Evolutionary conservation across 2,329 filamentous ascomycete genomes (phyloP).

Genomic region (Penicillium sp.): DNA sequence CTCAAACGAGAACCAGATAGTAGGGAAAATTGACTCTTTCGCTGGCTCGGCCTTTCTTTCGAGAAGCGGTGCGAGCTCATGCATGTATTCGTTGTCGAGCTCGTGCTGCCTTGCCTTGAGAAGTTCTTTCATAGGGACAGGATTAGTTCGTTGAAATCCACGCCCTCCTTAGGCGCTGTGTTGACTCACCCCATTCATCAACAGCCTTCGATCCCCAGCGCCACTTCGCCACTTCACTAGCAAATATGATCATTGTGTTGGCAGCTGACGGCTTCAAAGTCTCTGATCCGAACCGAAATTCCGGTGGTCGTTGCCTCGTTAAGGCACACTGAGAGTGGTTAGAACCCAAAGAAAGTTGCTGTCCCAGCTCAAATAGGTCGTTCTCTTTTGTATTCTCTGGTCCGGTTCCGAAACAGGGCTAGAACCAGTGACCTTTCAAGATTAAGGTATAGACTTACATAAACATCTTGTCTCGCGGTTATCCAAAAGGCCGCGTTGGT

Average conservation of each 20-base stretch:
- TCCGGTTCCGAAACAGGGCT: neutral
- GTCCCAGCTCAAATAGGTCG: too few species aligned
- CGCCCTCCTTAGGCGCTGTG: neutral
- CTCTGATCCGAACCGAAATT: slow-evolving; percentile 13
- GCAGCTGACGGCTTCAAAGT: slow-evolving; percentile 13
- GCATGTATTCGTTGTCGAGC: slow-evolving; percentile 5
- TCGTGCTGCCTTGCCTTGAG: slow-evolving; percentile 10
- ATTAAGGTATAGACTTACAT: slow-evolving; percentile 1
- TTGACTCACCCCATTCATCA: slow-evolving; percentile 17
- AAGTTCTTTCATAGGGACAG: neutral
- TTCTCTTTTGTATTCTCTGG: too few species aligned
- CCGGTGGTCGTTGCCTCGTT: slow-evolving; percentile 17
- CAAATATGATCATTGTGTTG: slow-evolving; percentile 20
- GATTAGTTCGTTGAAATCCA: neutral
- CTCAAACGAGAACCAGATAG: slow-evolving; percentile 23
- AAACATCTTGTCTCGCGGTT: slow-evolving; percentile 27
- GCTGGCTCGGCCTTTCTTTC: slow-evolving; percentile 15
- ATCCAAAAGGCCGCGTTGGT: slow-evolving; percentile 28
- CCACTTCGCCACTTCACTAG: slow-evolving; percentile 24
- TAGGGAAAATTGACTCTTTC: slow-evolving; percentile 24
- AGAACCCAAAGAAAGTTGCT: neutral
- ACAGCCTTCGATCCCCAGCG: slow-evolving; percentile 14
- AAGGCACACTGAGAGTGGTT: slow-evolving; percentile 14
- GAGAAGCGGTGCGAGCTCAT: slow-evolving; percentile 16
- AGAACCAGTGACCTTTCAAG: neutral